Base-by-base conservation (phyloP, 805 yeast genomes). In the Lipomyces japonicus region DNA sequence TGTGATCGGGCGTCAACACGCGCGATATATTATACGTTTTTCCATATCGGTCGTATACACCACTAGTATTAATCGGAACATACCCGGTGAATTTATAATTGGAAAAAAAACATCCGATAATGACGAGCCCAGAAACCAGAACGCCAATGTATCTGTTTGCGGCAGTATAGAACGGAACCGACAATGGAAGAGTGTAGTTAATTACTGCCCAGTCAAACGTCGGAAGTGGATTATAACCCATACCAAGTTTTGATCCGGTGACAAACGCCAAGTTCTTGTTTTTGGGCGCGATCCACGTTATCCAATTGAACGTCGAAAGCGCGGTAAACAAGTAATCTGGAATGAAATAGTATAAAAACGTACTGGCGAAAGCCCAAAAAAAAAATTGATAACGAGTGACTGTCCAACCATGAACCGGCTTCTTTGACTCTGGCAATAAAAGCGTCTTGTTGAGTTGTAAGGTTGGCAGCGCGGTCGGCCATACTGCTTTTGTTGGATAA, bases 151-250 rank as follows among this genome's bases (percentile, higher is more conserved):
- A 55, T 47, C 61, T 63, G 52, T 65, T 68, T 10, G 62, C 78
- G 74, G 59, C 74, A 72, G 69, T 74, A 75, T 10, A 71, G 55
- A 59, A 75, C 71, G 31, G 73, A 62, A 37, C 61, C 59, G 38
- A 60, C 39, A 55, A 71, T 68, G 25, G 70, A 67, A 35, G 64
- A 34, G 41, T 63, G 55, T 64, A 76, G 75, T 59, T 75, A 72
- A 42, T 63, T 58, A 44, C 72, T 65, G 56, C 76, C 86, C 86
- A 83, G 65, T 82, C 87, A 60, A 82, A 81, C 74, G 69, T 9
- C n/a, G 84, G 77, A 35, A 81, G 63, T 7, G 89, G 89, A 57
- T 81, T 65, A 63, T 81, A 63, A 19, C 86, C 88, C 50, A 82
- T 66, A 16, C 90, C 90, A 16, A 77, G 68, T 10, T 68, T 58